These are phyloP conservation scores for Endothia cerciana DNA, from an alignment of 2,329 filamentous ascomycete species.

Conservation along the genomic window DNA sequence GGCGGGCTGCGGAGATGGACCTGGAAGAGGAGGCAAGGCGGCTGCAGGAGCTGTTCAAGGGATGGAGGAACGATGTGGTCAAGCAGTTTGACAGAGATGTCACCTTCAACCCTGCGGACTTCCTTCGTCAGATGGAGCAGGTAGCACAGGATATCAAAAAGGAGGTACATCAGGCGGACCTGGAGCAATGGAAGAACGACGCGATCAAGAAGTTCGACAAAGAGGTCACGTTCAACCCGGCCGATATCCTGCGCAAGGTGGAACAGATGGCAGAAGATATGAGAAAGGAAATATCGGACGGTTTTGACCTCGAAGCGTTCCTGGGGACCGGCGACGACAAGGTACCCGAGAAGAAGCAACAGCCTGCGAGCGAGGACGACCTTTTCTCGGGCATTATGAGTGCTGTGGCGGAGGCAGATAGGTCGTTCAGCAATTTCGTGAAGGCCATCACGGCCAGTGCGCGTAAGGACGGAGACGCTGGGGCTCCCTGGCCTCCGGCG, in stretches of 20 bases:
- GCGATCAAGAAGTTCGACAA: neutral
- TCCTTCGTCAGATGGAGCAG: constrained; percentile 3
- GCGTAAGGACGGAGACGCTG: neutral
- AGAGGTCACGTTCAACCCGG: constrained; percentile 1
- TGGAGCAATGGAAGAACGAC: constrained; percentile 1
- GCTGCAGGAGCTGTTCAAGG: neutral
- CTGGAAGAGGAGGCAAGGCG: neutral
- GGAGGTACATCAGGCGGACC: neutral
- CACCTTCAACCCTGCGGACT: constrained; percentile 5
- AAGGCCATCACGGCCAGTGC: constrained; percentile 36
- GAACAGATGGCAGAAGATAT: constrained; percentile 1
- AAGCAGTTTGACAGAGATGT: neutral
- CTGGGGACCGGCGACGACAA: neutral
- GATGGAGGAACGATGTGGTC: neutral
- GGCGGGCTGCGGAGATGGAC: neutral
- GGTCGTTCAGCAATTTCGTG: constrained; percentile 46
- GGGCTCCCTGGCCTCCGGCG: constrained; percentile 9
- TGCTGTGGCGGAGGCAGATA: constrained; percentile 42
- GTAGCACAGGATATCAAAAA: neutral
- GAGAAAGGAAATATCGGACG: neutral
- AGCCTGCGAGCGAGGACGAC: constrained; percentile 45
- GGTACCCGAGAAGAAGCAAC: constrained; percentile 12
- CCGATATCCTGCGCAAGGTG: neutral
- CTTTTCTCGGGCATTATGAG: constrained; percentile 46
- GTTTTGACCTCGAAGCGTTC: neutral